phyloP scores from a whole-genome alignment of 768 basidiomycete genomes.

The Dacryopinax spathularia region DNA sequence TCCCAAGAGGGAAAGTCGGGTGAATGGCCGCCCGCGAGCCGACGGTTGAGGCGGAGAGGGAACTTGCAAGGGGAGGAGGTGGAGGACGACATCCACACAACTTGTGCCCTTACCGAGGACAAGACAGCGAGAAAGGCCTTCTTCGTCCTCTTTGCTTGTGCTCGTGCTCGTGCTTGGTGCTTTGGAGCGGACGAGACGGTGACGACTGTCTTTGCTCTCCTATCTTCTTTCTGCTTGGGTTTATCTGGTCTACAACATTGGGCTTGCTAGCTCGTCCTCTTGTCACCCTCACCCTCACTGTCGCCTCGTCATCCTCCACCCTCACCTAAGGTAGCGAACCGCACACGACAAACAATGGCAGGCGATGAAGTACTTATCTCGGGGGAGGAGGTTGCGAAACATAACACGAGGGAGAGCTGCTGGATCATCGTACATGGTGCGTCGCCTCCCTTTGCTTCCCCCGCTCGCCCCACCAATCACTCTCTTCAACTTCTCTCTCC shows the following conservation, averaged over 20 bases:
- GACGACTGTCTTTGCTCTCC: too few species aligned
- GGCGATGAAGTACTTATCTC: constrained; percentile 11
- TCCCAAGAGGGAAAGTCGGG: neutral
- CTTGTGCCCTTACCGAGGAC: too few species aligned
- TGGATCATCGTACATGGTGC: constrained; percentile 78
- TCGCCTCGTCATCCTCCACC: neutral
- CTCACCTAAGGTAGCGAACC: neutral
- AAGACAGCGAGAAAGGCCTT: too few species aligned
- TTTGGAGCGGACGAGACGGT: too few species aligned
- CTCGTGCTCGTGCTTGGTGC: too few species aligned
- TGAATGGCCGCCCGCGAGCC: neutral
- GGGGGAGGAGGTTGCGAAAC: constrained; percentile 26
- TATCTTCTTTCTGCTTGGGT: too few species aligned
- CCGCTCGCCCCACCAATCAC: too few species aligned
- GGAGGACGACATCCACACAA: too few species aligned
- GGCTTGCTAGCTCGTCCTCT: neutral
- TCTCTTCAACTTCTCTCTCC: too few species aligned
- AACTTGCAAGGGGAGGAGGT: neutral
- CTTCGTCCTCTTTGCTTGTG: too few species aligned
- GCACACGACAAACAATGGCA: neutral
- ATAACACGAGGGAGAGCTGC: constrained; percentile 41
- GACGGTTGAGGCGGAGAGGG: neutral
- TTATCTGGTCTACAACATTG: too few species aligned
- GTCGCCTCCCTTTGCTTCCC: neutral
- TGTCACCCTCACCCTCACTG: neutral